These are phyloP conservation scores for Pythium brassicae DNA, from an alignment of 352 stramenopile genomes.

Conservation along the genomic window DNA sequence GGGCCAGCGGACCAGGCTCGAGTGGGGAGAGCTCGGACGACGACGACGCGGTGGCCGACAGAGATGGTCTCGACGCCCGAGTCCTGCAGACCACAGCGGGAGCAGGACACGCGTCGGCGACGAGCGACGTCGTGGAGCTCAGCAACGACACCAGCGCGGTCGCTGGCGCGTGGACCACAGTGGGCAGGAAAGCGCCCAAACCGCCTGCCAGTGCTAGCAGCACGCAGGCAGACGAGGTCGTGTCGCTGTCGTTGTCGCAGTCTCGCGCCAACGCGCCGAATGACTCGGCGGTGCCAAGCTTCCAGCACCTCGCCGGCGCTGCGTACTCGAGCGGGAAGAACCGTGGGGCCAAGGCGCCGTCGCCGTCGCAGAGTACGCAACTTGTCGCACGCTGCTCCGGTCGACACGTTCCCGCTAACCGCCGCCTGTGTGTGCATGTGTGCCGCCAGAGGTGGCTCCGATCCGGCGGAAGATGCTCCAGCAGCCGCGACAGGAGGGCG, in stretches of 20 bases:
- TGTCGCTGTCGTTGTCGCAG: neutral
- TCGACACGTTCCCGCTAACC: neutral
- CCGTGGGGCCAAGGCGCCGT: neutral
- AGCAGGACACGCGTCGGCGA: neutral
- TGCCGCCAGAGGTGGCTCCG: conserved; percentile 1
- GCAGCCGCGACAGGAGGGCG: neutral
- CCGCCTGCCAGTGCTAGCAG: neutral
- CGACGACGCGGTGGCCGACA: conserved; percentile 2
- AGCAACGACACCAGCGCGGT: conserved; percentile 7
- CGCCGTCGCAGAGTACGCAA: conserved; percentile 7
- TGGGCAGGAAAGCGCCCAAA: conserved; percentile 60
- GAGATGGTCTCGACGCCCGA: too few species aligned
- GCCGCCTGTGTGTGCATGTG: neutral
- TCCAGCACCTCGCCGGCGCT: neutral
- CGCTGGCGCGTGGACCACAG: conserved; percentile 60
- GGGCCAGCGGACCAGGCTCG: neutral
- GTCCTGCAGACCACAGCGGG: too few species aligned
- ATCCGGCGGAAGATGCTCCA: conserved; percentile 8
- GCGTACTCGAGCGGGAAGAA: neutral
- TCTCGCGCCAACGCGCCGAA: neutral
- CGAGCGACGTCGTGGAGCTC: neutral
- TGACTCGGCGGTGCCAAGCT: neutral
- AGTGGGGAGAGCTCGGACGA: conserved; percentile 16
- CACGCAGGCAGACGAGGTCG: neutral
- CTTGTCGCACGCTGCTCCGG: neutral